Percentiles rank a stretch among this genome's conserved stretches.
phyloP scores from a whole-genome alignment of 225 moss, liverwort and hornwort species.

The Anthoceros angustus region DNA sequence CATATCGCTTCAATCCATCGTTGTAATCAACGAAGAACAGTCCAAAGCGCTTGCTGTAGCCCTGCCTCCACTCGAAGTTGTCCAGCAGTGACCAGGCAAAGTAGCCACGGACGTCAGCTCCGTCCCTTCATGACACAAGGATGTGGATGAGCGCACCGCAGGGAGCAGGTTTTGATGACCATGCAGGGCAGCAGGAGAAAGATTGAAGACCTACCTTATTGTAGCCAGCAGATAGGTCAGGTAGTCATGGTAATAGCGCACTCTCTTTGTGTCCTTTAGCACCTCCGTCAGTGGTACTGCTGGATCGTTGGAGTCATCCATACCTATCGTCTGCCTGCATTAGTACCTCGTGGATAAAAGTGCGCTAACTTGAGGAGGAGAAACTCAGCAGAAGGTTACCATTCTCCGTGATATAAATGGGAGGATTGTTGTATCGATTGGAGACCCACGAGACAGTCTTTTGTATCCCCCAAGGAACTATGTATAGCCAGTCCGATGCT shows the following conservation, averaged over 20 bases:
- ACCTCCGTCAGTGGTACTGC: constrained; percentile 18
- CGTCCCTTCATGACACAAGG: constrained; percentile 23
- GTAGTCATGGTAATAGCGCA: constrained; percentile 39
- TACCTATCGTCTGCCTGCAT: constrained; percentile 21
- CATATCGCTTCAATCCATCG: constrained; percentile 27
- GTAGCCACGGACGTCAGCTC: constrained; percentile 64
- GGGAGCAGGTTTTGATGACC: neutral
- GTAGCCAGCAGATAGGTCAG: constrained; percentile 26
- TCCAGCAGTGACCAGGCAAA: constrained; percentile 82
- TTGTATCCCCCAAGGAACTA: constrained; percentile 39
- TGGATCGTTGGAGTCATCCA: constrained; percentile 38
- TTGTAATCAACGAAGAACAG: constrained; percentile 52
- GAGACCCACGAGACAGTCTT: constrained; percentile 31
- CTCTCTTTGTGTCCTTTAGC: constrained; percentile 32
- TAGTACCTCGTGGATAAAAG: neutral
- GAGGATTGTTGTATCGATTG: constrained; percentile 32
- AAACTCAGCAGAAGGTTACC: constrained; percentile 11
- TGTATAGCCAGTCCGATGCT: constrained; percentile 31
- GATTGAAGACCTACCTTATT: constrained; percentile 16
- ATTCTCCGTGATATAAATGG: constrained; percentile 47
- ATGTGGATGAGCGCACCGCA: constrained; percentile 15
- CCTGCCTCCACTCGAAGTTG: constrained; percentile 71
- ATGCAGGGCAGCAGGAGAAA: neutral
- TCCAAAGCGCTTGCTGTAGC: constrained; percentile 50
- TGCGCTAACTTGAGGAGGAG: neutral